Conservation (phyloP, 331 rosid species). For the Arachis monticola region DNA sequence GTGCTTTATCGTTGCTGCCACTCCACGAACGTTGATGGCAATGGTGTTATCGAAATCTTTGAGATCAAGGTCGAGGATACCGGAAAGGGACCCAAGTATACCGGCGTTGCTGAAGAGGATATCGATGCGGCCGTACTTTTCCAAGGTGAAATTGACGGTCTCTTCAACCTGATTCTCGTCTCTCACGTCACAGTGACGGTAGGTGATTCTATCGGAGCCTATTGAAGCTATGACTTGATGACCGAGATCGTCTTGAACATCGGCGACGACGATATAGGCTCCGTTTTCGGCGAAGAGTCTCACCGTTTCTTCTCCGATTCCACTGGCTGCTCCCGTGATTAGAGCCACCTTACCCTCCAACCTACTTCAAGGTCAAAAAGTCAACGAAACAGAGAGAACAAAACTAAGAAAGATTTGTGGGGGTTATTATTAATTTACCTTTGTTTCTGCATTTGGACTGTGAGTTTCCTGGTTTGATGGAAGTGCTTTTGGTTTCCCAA, state of each 20-base stretch:
- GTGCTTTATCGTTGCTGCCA: slow-evolving; percentile 69
- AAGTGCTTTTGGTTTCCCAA: slow-evolving; percentile 28
- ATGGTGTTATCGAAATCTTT: slow-evolving; percentile 63
- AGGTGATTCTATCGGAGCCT: slow-evolving; percentile 54
- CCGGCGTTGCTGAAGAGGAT: slow-evolving; percentile 87
- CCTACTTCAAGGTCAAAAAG: slow-evolving; percentile 51
- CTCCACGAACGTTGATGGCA: slow-evolving; percentile 74
- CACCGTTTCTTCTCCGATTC: slow-evolving; percentile 81
- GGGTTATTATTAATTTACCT: too few species aligned
- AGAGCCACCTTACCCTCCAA: slow-evolving; percentile 86
- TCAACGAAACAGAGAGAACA: neutral
- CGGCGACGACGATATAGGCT: slow-evolving; percentile 70
- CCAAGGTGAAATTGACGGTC: slow-evolving; percentile 52
- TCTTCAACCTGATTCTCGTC: slow-evolving; percentile 75
- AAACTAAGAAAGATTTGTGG: too few species aligned
- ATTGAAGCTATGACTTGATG: slow-evolving; percentile 53
- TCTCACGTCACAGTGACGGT: slow-evolving; percentile 79
- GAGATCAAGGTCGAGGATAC: slow-evolving; percentile 75
- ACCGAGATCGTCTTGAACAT: slow-evolving; percentile 79
- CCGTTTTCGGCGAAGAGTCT: slow-evolving; percentile 69
- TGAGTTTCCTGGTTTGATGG: neutral
- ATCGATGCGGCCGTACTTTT: slow-evolving; percentile 66
- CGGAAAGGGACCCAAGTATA: slow-evolving; percentile 56
- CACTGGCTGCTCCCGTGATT: slow-evolving; percentile 84
- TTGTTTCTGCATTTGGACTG: too few species aligned